These are phyloP conservation scores for Craspedostauros australis DNA, from an alignment of 108 stramenopile genomes.

Conservation along the genomic window DNA sequence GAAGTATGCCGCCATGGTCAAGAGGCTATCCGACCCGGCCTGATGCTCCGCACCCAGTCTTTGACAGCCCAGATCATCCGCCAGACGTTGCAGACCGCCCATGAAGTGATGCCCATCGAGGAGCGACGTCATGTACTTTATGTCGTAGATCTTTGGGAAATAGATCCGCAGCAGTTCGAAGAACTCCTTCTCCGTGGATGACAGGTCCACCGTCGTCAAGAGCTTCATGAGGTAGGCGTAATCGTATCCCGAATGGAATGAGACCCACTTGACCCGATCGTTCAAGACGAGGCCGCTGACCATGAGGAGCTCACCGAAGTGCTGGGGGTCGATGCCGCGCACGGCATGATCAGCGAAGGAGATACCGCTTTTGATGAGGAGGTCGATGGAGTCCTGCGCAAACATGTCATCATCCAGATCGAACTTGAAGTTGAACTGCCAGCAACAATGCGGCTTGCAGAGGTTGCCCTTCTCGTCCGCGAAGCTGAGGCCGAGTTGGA, in stretches of 20 bases:
- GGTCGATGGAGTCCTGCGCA: conserved; percentile 97
- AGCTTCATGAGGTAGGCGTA: conserved; percentile 96
- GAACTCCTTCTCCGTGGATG: conserved; percentile 81
- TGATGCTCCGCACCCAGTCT: conserved; percentile 99
- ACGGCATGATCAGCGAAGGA: conserved; percentile 90
- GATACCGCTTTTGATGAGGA: conserved; percentile 91
- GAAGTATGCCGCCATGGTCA: conserved; percentile 95
- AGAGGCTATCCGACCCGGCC: conserved; percentile 93
- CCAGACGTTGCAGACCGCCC: conserved; percentile 91
- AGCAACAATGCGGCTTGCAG: conserved; percentile 89
- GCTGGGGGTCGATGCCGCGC: conserved; percentile 89
- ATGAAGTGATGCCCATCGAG: conserved; percentile 80
- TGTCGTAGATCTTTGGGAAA: conserved; percentile 97
- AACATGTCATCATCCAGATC: conserved; percentile 95
- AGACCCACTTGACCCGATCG: conserved; percentile 94
- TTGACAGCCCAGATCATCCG: conserved; percentile 88
- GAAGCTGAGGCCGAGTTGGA: conserved; percentile 95
- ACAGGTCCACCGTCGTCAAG: conserved; percentile 74
- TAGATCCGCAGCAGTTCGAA: conserved; percentile 91
- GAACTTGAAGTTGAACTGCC: conserved; percentile 99
- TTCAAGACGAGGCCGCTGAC: conserved; percentile 94
- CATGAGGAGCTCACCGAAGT: conserved; percentile 97
- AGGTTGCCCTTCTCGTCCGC: conserved; percentile 92
- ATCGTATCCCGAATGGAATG: conserved; percentile 98
- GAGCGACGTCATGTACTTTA: conserved; percentile 94